A percentile compares a stretch with the other conserved stretches of the same genome.
Evolutionary conservation across 345 rosid genomes (phyloP).

Genomic region (Reutealis trisperma): DNA sequence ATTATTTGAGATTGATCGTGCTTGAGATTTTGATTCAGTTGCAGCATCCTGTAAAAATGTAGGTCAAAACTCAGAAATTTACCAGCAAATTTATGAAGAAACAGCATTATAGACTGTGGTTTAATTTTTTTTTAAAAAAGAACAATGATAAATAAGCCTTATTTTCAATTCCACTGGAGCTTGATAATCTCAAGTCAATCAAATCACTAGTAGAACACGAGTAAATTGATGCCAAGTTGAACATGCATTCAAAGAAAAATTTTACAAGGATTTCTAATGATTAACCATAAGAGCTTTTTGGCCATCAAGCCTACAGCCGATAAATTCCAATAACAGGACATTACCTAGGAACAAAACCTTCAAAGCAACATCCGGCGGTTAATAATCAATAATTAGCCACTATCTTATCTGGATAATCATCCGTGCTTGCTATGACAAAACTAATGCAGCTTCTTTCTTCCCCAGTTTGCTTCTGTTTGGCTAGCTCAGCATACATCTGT

Average conservation of each 20-base stretch:
- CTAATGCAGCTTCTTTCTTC: constrained; percentile 15
- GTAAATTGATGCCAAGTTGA: background rate
- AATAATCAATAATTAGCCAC: constrained; percentile 19
- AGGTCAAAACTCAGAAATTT: too few species aligned
- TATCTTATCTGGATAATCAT: constrained; percentile 15
- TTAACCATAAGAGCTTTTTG: background rate
- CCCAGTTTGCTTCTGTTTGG: constrained; percentile 25
- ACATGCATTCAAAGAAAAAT: background rate
- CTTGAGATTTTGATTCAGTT: too few species aligned
- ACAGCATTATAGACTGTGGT: too few species aligned
- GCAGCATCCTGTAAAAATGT: too few species aligned
- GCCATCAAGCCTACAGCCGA: background rate
- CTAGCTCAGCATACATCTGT: constrained; percentile 39
- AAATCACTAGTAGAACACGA: too few species aligned
- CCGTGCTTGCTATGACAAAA: constrained; percentile 13
- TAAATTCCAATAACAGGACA: background rate
- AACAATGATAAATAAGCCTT: too few species aligned
- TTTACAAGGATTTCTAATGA: background rate
- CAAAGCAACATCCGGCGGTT: background rate
- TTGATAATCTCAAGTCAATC: too few species aligned
- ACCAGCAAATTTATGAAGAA: too few species aligned
- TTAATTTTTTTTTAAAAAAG: too few species aligned
- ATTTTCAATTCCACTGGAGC: too few species aligned
- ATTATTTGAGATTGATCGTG: too few species aligned
- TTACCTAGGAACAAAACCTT: background rate